Evolutionary conservation across 192 early-diverging fungal genomes (phyloP), one percentile per base, ranked within the genome.

Genomic region (Gaertneriomyces semiglobifer): DNA sequence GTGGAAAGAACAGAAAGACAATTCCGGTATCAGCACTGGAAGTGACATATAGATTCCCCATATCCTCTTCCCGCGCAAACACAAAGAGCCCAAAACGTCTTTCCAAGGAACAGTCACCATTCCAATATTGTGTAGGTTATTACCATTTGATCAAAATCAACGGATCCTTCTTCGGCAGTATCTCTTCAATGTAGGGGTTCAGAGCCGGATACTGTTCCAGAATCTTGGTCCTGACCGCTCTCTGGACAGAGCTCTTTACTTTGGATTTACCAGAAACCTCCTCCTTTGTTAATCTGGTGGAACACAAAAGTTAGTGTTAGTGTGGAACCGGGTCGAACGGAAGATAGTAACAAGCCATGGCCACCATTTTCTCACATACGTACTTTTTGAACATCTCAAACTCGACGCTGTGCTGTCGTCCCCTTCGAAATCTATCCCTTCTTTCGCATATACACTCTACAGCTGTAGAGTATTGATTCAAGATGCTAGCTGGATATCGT

Each of bases 161-260:
- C 25, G 88, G 90, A 12, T 90, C 75, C 76, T 97, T 98, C 70
- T 98, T 99, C n/a, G 97, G 97, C 66, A 99, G 75, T 18, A 99
- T 76, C 43, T 96, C 93, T 68, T 99, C 95, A 50, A 96, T 79
- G 72, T 90, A 82, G 11, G 89, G 76, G 63, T 90, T 89, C 4
- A 99, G 77, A 33, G 78, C 79, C n/a, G 94, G 95, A 71, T 92
- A 96, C 70, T 95, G 90, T 52, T 91, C 92, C 42, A 86, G 56
- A 25, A 98, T 89, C 79, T 92, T 93, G 44, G 88, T 71, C 51
- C 93, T 84, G 65, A 98, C 89, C 0, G 72, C 78, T 39, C 95
- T 86, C 66, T 94, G 91, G 16, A 93, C 90, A 33, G 96, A 96
- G 41, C 92, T 88, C 79, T 97, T 98, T 59, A 79, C 76, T 70